These are phyloP conservation scores for Cordyceps cateniannulata DNA, from an alignment of 2,329 filamentous ascomycete species.

Conservation along the genomic window DNA sequence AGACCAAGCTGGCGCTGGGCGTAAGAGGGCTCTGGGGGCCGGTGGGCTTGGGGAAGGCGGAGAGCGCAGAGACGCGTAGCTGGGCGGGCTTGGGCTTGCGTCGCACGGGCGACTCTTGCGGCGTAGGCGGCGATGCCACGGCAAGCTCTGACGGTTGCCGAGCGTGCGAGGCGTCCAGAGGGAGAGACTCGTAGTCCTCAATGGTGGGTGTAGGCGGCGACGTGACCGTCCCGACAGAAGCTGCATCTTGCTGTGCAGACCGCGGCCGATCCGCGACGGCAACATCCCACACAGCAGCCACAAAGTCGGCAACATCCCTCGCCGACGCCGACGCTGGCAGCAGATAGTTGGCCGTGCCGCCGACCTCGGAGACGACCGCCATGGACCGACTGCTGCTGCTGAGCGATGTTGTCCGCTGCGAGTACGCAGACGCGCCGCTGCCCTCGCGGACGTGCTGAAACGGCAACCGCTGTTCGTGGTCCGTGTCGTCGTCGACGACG, in stretches of 20 bases:
- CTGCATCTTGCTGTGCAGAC: background rate
- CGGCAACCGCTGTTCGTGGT: constrained; percentile 21
- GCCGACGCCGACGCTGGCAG: constrained; percentile 49
- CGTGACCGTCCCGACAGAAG: background rate
- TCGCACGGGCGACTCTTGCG: background rate
- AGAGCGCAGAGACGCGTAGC: constrained; percentile 1
- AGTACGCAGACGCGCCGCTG: constrained; percentile 15
- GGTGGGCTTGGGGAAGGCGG: constrained; percentile 3
- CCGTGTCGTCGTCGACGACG: constrained; percentile 36
- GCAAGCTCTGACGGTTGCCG: background rate
- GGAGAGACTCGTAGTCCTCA: background rate
- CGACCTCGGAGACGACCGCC: constrained; percentile 22
- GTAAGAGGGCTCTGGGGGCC: constrained; percentile 9
- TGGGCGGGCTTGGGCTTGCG: constrained; percentile 5
- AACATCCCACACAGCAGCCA: constrained; percentile 45
- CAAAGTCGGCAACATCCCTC: constrained; percentile 46
- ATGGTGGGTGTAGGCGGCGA: background rate
- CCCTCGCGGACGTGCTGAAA: constrained; percentile 34
- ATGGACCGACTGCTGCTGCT: constrained; percentile 12
- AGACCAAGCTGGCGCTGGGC: background rate
- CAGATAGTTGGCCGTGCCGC: constrained; percentile 50
- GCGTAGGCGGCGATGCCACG: background rate
- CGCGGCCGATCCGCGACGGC: constrained; percentile 2
- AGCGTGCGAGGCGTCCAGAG: background rate
- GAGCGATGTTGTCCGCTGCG: background rate